Evolutionary conservation across 1,284 basidiomycete species (phyloP), one percentile per base, ranked within the genome.

Genomic region (Tylopilus sp.): DNA sequence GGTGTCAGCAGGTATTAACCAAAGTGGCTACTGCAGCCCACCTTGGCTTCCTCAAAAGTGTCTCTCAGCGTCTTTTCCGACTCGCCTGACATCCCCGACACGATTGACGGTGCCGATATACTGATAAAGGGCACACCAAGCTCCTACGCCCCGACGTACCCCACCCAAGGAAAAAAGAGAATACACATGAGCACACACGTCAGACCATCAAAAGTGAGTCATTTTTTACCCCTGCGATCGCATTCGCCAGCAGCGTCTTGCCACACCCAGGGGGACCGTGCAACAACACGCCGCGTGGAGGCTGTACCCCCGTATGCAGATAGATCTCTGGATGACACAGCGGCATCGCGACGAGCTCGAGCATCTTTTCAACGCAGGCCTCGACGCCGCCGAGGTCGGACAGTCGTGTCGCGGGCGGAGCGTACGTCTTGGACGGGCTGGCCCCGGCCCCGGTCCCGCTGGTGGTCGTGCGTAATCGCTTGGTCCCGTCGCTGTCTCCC

Each of bases 251-350:
- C 62, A 94, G 71, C 0, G 94, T 96, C 72, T 99, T 99, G 12
- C 96, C 96, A 63, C 94, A 97, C 8, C 95, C 95, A 0, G 95
- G 94, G 2, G 95, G 95, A 2, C 95, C 96, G 68, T 97, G 91
- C 7, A 99, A 71, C 20, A 99, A 71, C 0, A 99, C 93, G n/a
- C 95, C 95, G 44, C 94, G 75, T 0, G 94, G 94, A 4, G 94
- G 87, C 57, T 91, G 88, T 10, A 97, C 88, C 2, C 95, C 95
- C 0, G 93, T 95, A 60, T 94, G 87, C 7, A 90, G 70, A 70
- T 97, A 99, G 12, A 99, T 85, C 68, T 99, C 95, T 0, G 95
- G 95, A 70, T 98, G 95, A 50, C 87, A 85, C 4, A 99, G 72
- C 0, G 95, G 95, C 81, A 98, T 87, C 0, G 91, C 94, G 21